Evolutionary conservation across 2,329 filamentous ascomycete genomes (phyloP).

Genomic region (Venturia pyrina): DNA sequence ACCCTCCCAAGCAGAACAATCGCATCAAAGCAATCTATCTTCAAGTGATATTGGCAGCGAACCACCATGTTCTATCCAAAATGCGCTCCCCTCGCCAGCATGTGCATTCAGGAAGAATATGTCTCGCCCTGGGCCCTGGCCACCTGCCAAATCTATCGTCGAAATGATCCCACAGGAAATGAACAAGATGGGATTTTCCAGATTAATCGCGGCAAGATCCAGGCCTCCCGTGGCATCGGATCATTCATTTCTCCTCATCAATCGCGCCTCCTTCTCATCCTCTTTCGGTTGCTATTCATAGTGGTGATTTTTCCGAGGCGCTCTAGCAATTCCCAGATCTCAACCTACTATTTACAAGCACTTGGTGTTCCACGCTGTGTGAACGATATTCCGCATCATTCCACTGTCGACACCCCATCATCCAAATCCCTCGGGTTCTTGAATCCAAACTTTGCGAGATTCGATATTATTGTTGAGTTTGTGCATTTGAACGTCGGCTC

Average conservation of each 20-base stretch:
- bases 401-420: too few relatives aligned
- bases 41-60: not conserved
- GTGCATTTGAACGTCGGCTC: too few relatives aligned
- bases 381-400: too few relatives aligned
- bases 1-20: not conserved
- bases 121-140: not conserved
- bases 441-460: too few relatives aligned
- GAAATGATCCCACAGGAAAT: not conserved
- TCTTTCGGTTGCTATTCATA: too few relatives aligned
- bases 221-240: not conserved
- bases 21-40: not conserved
- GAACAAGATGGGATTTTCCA: not conserved
- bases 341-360: too few relatives aligned
- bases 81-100: not conserved
- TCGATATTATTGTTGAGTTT: too few relatives aligned
- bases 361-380: too few relatives aligned
- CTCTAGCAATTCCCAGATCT: too few relatives aligned
- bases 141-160: not conserved
- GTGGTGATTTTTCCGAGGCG: too few relatives aligned
- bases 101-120: not conserved
- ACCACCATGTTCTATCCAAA: not conserved
- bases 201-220: not conserved
- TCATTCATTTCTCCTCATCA: not conserved
- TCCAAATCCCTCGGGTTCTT: too few relatives aligned
- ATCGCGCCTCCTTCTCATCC: not conserved